Base-by-base conservation (phyloP, 208 protist species). In the Trypanosoma brucei region DNA sequence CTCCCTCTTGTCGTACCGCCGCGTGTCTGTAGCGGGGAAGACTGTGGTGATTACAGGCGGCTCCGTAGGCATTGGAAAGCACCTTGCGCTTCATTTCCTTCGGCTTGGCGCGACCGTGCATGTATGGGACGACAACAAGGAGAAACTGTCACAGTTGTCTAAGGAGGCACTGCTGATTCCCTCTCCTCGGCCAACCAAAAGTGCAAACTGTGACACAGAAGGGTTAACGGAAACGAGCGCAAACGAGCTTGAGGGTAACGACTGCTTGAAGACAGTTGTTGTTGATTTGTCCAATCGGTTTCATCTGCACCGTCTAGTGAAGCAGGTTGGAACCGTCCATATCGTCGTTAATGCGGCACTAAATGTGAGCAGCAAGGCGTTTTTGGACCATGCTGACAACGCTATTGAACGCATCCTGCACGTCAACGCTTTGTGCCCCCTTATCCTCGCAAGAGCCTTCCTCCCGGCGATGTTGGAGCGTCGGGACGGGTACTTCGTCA, bases 31-130 rank as follows among this genome's bases (percentile, higher is more conserved):
- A 36, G 50, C 42, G 13, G 76, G 81, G 11, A 79, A 84, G 59
- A 79, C 68, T 2, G 76, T 91, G 33, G 60, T 91, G 5, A 67
- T 91, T n/a, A 86, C 74, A 0, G 84, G 84, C 14, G 84, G 79
- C 31, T 75, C 69, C 58, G 72, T 69, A 42, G 72, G 62, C 50
- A 50, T 91, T 9, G 81, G 81, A 3, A 70, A 68, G 6, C 70
- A 65, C 11, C 54, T 88, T 49, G 81, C 73, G 54, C 22, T 79
- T n/a, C 75, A 66, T 45, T 76, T 88, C 51, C 59, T 75, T 52
- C 69, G 67, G 7, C 61, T 66, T 22, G 75, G 72, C 13, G 81
- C 81, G 3, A 69, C 59, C 36, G 76, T 91, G 0, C 64, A 84
- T 48, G 81, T 82, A 14, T 91, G 81, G 84, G 84, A 91, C 51